phyloP scores from a whole-genome alignment of 495 filamentous ascomycete genomes.

The Penicillium herquei region DNA sequence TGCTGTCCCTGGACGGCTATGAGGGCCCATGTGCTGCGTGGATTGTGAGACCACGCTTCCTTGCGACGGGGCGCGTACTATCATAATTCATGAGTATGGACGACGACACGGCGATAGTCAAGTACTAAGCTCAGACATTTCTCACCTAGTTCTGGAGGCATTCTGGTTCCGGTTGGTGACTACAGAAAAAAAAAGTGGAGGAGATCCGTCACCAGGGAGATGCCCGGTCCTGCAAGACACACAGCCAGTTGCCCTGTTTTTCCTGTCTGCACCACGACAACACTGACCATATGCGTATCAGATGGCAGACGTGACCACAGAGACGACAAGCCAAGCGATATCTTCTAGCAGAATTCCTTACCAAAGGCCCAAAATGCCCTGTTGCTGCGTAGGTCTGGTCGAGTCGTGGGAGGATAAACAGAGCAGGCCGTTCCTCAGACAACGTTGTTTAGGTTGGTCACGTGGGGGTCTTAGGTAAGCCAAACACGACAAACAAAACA shows the following conservation, averaged over 20 bases:
- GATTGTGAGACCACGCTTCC: slow-evolving; percentile 37
- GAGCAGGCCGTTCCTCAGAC: slow-evolving; percentile 31
- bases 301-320: background rate
- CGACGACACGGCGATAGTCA: background rate
- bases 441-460: slow-evolving; percentile 31
- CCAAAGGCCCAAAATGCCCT: slow-evolving; percentile 11
- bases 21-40: slow-evolving; percentile 35
- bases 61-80: slow-evolving; percentile 29
- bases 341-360: slow-evolving; percentile 1
- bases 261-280: slow-evolving; percentile 8
- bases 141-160: slow-evolving; percentile 30
- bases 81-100: slow-evolving; percentile 3
- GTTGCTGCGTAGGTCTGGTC: slow-evolving; percentile 25
- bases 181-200: slow-evolving; percentile 23
- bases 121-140: background rate
- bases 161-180: slow-evolving; percentile 17
- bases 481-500: slow-evolving; percentile 22
- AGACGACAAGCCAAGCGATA: slow-evolving; percentile 2
- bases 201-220: slow-evolving; percentile 32
- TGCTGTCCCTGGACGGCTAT: slow-evolving; percentile 45
- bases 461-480: slow-evolving; percentile 18
- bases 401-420: slow-evolving; percentile 29
- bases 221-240: slow-evolving; percentile 20
- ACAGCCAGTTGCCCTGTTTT: slow-evolving; percentile 5
- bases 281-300: slow-evolving; percentile 9